These are phyloP conservation scores for Agaricus blazei DNA, from an alignment of 768 basidiomycete species.

Conservation along the genomic window DNA sequence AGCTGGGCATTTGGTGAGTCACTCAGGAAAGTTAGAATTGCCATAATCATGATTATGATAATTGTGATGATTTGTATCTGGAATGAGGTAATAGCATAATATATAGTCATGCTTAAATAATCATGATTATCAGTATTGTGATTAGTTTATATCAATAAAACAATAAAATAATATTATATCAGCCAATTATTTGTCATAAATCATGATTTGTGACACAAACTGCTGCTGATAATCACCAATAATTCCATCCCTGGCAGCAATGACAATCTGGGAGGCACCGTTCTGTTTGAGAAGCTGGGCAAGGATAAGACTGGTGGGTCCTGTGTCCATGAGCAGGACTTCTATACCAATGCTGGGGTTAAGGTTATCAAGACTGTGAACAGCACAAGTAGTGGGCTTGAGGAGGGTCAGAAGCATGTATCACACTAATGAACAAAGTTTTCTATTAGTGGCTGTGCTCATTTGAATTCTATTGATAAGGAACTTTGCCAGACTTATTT, in stretches of 20 bases:
- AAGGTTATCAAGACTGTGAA: constrained; percentile 90
- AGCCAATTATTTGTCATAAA: too few relatives aligned
- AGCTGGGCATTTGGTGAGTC: too few relatives aligned
- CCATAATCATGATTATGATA: too few relatives aligned
- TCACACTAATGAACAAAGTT: constrained; percentile 45
- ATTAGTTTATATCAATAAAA: too few relatives aligned
- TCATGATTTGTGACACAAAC: too few relatives aligned
- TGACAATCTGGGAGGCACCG: constrained; percentile 74
- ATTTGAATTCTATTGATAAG: constrained; percentile 20
- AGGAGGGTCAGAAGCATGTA: constrained; percentile 81
- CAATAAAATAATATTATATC: too few relatives aligned
- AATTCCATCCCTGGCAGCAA: constrained; percentile 46
- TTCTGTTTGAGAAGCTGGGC: constrained; percentile 85
- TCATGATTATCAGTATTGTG: too few relatives aligned
- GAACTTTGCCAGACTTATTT: constrained; percentile 17
- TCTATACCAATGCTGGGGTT: constrained; percentile 78
- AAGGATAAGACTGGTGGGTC: constrained; percentile 85
- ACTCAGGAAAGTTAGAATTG: too few relatives aligned
- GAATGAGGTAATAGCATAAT: too few relatives aligned
- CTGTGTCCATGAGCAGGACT: constrained; percentile 83
- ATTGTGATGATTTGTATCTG: too few relatives aligned
- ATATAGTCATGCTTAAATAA: too few relatives aligned
- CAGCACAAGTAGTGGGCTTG: constrained; percentile 87
- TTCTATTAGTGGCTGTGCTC: constrained; percentile 16
- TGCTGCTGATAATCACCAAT: too few relatives aligned